phyloP scores from a whole-genome alignment of 371 early-diverging fungal genomes.

The Chytridium lagenaria region DNA sequence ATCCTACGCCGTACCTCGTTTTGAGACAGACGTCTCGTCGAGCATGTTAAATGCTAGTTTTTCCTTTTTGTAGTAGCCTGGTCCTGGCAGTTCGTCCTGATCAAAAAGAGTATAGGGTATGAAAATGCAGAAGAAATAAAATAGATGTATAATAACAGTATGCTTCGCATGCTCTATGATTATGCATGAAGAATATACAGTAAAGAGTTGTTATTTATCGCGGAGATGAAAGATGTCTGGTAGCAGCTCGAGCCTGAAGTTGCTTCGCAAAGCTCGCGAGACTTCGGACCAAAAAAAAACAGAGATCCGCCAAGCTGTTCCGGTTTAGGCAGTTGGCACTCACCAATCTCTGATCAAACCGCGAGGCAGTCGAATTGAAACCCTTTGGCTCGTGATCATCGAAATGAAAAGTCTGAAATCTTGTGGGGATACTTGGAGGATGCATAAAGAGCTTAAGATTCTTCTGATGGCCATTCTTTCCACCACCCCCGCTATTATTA shows the following conservation, averaged over 20 bases:
- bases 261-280: no score
- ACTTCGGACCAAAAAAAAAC: no score
- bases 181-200: neutral
- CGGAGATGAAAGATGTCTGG: neutral
- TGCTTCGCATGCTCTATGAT: no score
- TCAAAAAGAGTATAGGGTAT: neutral
- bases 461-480: conserved; percentile 35
- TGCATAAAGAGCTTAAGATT: conserved; percentile 53
- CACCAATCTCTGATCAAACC: conserved; percentile 45
- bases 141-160: neutral
- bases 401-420: conserved; percentile 55
- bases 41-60: conserved; percentile 24
- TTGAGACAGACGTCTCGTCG: conserved; percentile 39
- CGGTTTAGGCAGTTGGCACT: no score
- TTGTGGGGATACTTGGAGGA: conserved; percentile 56
- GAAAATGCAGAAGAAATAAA: conserved; percentile 11
- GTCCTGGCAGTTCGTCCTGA: conserved; percentile 56
- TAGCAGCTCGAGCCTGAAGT: neutral
- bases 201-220: neutral
- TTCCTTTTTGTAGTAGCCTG: conserved; percentile 51
- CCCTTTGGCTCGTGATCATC: conserved; percentile 54
- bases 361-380: conserved; percentile 48
- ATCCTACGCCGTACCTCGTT: conserved; percentile 49
- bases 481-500: no score
- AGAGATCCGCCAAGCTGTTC: no score